A percentile compares a stretch with the other conserved stretches of the same genome.
phyloP scores from a whole-genome alignment of 768 basidiomycete species.

The Hericium alpestre region DNA sequence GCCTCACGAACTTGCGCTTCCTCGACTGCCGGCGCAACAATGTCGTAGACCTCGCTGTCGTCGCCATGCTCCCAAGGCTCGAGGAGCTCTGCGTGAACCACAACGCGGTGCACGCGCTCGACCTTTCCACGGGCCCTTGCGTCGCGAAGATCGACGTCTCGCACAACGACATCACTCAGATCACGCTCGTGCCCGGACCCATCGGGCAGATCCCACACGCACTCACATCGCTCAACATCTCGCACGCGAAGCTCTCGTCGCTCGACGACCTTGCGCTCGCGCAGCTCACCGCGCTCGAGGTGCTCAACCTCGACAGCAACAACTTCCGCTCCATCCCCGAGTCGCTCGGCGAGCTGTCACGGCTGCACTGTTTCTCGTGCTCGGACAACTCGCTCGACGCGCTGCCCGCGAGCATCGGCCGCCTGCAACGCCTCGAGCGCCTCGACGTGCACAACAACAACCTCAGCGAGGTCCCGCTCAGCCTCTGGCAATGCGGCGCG shows the following conservation, averaged over 20 bases:
- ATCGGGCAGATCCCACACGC: slow-evolving; percentile 33
- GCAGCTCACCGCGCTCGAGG: slow-evolving; percentile 60
- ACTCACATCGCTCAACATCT: slow-evolving; percentile 75
- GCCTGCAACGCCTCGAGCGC: slow-evolving; percentile 57
- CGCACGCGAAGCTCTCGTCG: slow-evolving; percentile 77
- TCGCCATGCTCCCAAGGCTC: slow-evolving; percentile 61
- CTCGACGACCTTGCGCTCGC: slow-evolving; percentile 66
- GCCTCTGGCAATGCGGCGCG: slow-evolving; percentile 76
- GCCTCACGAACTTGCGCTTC: slow-evolving; percentile 48
- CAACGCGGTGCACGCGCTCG: slow-evolving; percentile 73
- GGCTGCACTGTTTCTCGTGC: slow-evolving; percentile 67
- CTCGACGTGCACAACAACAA: slow-evolving; percentile 91
- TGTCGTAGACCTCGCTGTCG: slow-evolving; percentile 62
- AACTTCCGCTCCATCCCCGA: slow-evolving; percentile 76
- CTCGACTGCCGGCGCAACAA: slow-evolving; percentile 84
- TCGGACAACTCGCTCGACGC: slow-evolving; percentile 82
- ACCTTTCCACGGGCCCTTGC: slow-evolving; percentile 61
- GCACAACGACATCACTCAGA: slow-evolving; percentile 81
- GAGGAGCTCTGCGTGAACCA: slow-evolving; percentile 66
- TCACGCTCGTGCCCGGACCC: slow-evolving; percentile 49
- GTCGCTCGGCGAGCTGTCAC: slow-evolving; percentile 62
- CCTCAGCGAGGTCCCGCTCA: slow-evolving; percentile 59
- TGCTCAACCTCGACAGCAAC: slow-evolving; percentile 77
- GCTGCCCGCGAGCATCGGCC: slow-evolving; percentile 69
- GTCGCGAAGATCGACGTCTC: slow-evolving; percentile 64